Evolutionary conservation across 2,329 filamentous ascomycete species (phyloP).

Genomic region (Colletotrichum abscissum): DNA sequence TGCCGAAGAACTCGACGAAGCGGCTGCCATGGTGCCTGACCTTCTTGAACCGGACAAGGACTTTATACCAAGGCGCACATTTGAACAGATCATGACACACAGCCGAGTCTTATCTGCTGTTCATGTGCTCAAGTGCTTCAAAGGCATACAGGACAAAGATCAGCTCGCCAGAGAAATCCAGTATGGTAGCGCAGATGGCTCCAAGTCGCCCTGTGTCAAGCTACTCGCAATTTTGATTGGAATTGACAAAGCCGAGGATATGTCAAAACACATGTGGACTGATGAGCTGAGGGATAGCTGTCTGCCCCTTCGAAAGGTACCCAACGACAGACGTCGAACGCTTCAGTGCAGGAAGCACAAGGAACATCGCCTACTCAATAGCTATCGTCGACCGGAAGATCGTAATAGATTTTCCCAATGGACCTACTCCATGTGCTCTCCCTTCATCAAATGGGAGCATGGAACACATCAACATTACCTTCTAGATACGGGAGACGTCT

Average conservation of each 20-base stretch:
- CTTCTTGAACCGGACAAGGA: not conserved
- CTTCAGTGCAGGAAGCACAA: not conserved
- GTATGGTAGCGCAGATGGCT: not conserved
- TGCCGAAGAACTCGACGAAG: constrained; percentile 1
- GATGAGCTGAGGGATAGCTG: not conserved
- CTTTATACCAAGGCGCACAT: not conserved
- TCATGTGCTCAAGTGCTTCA: not conserved
- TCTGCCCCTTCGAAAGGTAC: not conserved
- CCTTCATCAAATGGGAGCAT: not conserved
- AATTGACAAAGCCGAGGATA: not conserved
- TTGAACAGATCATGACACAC: not conserved
- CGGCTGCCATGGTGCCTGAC: not conserved
- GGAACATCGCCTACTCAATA: not conserved
- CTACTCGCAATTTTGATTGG: constrained; percentile 1
- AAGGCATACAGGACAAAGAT: not conserved
- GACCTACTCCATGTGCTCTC: constrained; percentile 11
- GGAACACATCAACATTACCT: constrained; percentile 3
- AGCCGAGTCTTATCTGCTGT: not conserved
- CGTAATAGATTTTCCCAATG: not conserved
- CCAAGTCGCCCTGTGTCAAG: not conserved
- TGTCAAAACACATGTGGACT: not conserved
- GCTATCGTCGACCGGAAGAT: not conserved
- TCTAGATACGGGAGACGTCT: constrained; percentile 6
- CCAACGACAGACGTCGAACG: not conserved
- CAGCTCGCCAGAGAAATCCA: not conserved